These are phyloP conservation scores for Mortierella sp. DNA, from an alignment of 371 early-diverging fungal species.

Conservation along the genomic window DNA sequence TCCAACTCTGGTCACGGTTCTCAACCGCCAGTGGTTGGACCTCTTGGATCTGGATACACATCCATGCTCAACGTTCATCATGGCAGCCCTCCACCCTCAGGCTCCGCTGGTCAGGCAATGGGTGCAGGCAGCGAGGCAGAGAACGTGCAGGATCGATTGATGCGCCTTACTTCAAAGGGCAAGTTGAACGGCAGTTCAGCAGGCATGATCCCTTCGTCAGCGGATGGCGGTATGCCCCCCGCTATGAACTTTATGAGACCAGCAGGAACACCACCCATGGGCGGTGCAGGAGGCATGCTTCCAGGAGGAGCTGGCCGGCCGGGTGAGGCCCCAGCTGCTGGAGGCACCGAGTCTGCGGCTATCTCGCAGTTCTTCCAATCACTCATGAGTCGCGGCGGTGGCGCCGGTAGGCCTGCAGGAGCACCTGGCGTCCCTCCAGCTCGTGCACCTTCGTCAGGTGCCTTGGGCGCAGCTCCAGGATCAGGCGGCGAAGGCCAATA, in stretches of 20 bases:
- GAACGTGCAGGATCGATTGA: constrained; percentile 34
- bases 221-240: constrained; percentile 6
- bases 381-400: constrained; percentile 74
- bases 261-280: constrained; percentile 22
- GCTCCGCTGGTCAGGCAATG: constrained; percentile 7
- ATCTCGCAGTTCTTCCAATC: constrained; percentile 91
- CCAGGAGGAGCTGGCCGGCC: constrained; percentile 24
- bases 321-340: constrained; percentile 21
- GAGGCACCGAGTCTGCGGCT: constrained; percentile 75
- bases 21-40: constrained; percentile 56
- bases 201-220: constrained; percentile 26
- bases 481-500: constrained; percentile 20
- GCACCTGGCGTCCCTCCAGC: not conserved
- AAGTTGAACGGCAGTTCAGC: constrained; percentile 21
- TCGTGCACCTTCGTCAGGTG: not conserved
- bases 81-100: constrained; percentile 33
- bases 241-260: constrained; percentile 18
- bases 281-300: constrained; percentile 3
- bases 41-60: constrained; percentile 51
- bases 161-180: constrained; percentile 21
- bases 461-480: constrained; percentile 4
- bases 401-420: constrained; percentile 1
- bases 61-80: constrained; percentile 50
- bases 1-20: constrained; percentile 32
- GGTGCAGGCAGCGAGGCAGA: constrained; percentile 26